phyloP scores from a whole-genome alignment of 2,329 filamentous ascomycete species.

The Fusarium miscanthi region DNA sequence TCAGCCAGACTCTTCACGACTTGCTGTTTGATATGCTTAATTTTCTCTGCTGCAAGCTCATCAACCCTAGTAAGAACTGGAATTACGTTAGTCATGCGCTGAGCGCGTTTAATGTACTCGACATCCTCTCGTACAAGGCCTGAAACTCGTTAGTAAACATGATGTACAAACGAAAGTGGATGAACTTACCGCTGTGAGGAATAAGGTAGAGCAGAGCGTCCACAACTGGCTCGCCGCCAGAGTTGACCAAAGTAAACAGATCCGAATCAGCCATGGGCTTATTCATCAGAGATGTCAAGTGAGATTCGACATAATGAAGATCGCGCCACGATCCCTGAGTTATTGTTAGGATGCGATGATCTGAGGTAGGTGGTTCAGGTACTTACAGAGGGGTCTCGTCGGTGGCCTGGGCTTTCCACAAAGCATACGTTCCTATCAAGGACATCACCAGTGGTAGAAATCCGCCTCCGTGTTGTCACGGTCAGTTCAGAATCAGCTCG shows the following conservation, averaged over 20 bases:
- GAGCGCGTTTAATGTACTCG: conserved; percentile 76
- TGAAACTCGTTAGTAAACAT: conserved; percentile 35
- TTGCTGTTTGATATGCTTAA: conserved; percentile 68
- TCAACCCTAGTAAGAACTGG: conserved; percentile 85
- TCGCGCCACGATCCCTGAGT: conserved; percentile 69
- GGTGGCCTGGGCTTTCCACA: conserved; percentile 81
- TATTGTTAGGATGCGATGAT: conserved; percentile 53
- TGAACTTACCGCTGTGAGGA: conserved; percentile 66
- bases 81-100: conserved; percentile 83
- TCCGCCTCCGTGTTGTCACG: conserved; percentile 71
- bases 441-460: conserved; percentile 73
- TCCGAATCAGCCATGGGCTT: conserved; percentile 77
- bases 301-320: conserved; percentile 76
- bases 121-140: conserved; percentile 64
- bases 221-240: conserved; percentile 83
- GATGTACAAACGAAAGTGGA: background rate
- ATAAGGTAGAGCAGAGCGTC: conserved; percentile 89
- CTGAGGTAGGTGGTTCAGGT: conserved; percentile 15
- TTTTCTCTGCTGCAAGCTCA: conserved; percentile 67
- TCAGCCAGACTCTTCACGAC: conserved; percentile 67
- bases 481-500: conserved; percentile 81
- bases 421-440: conserved; percentile 95
- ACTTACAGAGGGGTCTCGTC: conserved; percentile 64
- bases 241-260: conserved; percentile 80
- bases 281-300: conserved; percentile 45